Evolutionary conservation across 768 basidiomycete species (phyloP), one percentile per base, ranked within the genome.

Genomic region (Leccinellum luteum): DNA sequence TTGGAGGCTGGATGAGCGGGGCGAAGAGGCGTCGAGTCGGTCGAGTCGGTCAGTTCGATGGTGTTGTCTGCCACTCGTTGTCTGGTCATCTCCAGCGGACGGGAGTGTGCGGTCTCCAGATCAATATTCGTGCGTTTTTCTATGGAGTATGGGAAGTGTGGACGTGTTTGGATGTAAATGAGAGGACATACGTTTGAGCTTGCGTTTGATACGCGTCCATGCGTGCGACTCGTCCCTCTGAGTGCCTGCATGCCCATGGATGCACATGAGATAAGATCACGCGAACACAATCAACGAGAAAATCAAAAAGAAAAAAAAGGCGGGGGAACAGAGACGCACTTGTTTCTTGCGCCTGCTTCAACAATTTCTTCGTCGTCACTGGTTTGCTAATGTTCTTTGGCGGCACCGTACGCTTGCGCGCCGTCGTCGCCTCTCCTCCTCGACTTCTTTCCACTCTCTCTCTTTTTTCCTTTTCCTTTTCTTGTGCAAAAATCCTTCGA

Each of bases 11-110:
- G 13, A 9, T 50, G 65, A 44, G 54, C 48, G 1, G 35, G 54
- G n/a, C 55, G 64, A 12, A 23, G 56, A 38, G 45, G 52, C 3
- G 8, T 15, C 27, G 60, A 44, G 17, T 61, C 68, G 27, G 62
- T 55, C 47, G 68, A 73, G 41, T 73, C 70, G 0, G 60, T 58
- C 6, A 70, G 56, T 25, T 73, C 68, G 31, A 68, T 54, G 6
- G 43, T 15, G 14, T 10, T 19, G 21, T 62, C 41, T 14, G 38
- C 41, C 6, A 6, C 17, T 1, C 62, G 61, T 23, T 55, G 34
- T 45, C 49, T 60, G 3, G 60, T 64, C 28, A 30, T 28, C 35
- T 59, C 44, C 13, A 68, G 48, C 2, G 66, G 64, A 17, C 58
- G 64, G 19, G 21, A 19, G n/a, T 10, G 28, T 4, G 35, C 61